Conservation (phyloP, 2,329 filamentous ascomycete species). For the Macrophomina tecta region DNA sequence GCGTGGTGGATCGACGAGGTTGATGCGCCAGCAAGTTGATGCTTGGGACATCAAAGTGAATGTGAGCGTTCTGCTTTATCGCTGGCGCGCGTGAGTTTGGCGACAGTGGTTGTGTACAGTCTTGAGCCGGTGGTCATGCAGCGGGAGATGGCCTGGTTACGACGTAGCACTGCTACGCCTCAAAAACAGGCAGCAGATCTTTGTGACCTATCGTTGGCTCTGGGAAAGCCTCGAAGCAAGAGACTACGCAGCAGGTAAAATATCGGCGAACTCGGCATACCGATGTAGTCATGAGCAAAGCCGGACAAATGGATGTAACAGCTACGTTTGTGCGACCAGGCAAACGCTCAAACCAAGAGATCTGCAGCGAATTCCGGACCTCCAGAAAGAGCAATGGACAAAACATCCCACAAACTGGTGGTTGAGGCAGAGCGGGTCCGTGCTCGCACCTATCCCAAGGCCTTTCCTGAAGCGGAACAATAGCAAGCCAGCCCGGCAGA, state of each 20-base stretch:
- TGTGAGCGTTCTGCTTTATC: background rate
- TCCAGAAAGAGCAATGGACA: too few relatives aligned
- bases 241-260: background rate
- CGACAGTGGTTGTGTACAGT: background rate
- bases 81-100: background rate
- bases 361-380: too few relatives aligned
- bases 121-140: background rate
- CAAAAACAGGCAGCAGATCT: background rate
- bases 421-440: background rate
- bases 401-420: too few relatives aligned
- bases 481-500: background rate
- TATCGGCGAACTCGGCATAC: background rate
- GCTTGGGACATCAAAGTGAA: too few relatives aligned
- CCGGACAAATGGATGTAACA: background rate
- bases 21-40: too few relatives aligned
- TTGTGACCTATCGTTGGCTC: background rate
- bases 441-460: background rate
- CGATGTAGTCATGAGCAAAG: background rate
- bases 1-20: background rate
- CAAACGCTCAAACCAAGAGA: background rate
- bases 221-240: background rate
- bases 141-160: background rate
- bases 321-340: background rate
- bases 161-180: background rate
- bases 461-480: background rate